Percentiles rank a stretch among this genome's conserved stretches.
Evolutionary conservation across 805 yeast species (phyloP).

Genomic region (Pichia thaimueangensis): DNA sequence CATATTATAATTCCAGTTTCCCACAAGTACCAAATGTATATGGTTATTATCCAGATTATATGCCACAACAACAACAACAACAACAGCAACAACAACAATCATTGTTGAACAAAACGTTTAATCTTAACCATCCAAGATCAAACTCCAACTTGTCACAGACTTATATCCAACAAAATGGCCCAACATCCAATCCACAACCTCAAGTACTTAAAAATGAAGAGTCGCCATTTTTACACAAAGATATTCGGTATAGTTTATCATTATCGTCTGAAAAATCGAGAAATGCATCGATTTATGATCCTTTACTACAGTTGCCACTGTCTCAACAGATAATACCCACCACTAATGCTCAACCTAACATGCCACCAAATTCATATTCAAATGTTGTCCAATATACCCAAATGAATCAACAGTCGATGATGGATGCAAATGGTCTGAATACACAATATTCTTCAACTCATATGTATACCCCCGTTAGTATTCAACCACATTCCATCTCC

Average conservation of each 20-base stretch:
- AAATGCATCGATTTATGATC: constrained; percentile 36
- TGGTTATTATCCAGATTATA: constrained; percentile 11
- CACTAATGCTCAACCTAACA: background rate
- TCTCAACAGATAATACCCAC: background rate
- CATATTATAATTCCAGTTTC: constrained; percentile 11
- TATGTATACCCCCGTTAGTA: constrained; percentile 9
- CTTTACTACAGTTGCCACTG: constrained; percentile 23
- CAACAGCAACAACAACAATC: constrained; percentile 12
- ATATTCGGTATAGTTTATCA: constrained; percentile 28
- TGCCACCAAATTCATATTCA: no score
- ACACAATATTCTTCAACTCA: constrained; percentile 9
- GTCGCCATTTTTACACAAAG: constrained; percentile 25
- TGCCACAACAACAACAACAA: background rate
- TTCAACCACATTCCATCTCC: no score
- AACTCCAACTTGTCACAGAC: no score
- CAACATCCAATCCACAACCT: constrained; percentile 11
- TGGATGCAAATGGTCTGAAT: constrained; percentile 5
- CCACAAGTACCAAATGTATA: background rate
- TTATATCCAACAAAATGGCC: constrained; percentile 1
- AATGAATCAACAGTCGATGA: background rate
- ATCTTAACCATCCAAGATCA: no score
- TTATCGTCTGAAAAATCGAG: constrained; percentile 24
- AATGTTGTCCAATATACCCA: no score
- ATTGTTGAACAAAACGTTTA: background rate
- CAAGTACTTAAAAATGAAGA: constrained; percentile 12